These are phyloP conservation scores for Setaria italica DNA, from an alignment of 202 grass and related monocot genomes.

Conservation along the genomic window DNA sequence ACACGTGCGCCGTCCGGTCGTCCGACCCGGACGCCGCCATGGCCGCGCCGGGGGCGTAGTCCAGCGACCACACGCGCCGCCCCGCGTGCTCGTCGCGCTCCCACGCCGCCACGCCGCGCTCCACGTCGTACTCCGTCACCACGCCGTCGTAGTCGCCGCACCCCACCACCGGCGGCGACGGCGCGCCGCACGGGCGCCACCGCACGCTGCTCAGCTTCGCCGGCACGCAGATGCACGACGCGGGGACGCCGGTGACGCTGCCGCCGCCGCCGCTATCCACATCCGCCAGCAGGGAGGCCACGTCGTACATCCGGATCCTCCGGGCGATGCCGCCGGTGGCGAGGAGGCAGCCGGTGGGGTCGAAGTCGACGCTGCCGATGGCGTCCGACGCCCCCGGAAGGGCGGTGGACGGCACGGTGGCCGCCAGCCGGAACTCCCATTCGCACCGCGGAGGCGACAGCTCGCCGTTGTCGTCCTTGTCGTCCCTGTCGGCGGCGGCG, in stretches of 20 bases:
- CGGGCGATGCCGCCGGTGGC: slow-evolving; percentile 92
- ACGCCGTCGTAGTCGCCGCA: slow-evolving; percentile 96
- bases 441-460: slow-evolving; percentile 51
- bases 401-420: slow-evolving; percentile 57
- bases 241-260: not conserved
- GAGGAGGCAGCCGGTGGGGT: slow-evolving; percentile 71
- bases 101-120: slow-evolving; percentile 50
- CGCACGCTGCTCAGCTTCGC: slow-evolving; percentile 97
- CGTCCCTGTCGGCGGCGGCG: not conserved
- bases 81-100: slow-evolving; percentile 95
- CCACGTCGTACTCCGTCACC: slow-evolving; percentile 87
- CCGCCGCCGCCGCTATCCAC: not conserved
- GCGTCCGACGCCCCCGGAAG: slow-evolving; percentile 64
- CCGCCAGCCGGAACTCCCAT: slow-evolving; percentile 70
- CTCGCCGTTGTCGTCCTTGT: not conserved
- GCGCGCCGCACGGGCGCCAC: slow-evolving; percentile 45
- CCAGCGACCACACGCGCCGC: slow-evolving; percentile 79
- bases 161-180: slow-evolving; percentile 20
- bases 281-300: slow-evolving; percentile 13
- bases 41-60: slow-evolving; percentile 57
- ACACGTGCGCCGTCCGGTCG: slow-evolving; percentile 80
- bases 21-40: slow-evolving; percentile 84
- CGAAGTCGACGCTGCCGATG: slow-evolving; percentile 88
- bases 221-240: slow-evolving; percentile 74
- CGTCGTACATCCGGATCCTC: slow-evolving; percentile 73